Base-by-base conservation (phyloP, 2,329 filamentous ascomycete species). In the Ophiostoma sp. region DNA sequence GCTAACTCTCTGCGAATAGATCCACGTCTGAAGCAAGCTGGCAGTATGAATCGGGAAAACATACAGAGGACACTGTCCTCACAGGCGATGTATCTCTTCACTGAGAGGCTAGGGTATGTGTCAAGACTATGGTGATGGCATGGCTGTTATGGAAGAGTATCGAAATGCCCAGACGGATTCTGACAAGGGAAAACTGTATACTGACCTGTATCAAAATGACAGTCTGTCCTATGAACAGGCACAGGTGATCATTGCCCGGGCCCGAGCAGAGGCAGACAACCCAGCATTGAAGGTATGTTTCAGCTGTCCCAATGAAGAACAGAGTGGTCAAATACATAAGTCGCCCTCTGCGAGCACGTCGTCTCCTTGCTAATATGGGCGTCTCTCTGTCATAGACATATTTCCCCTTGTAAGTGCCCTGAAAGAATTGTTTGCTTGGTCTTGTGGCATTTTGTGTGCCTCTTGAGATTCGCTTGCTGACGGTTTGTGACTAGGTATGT, bases 161-260 rank as follows among this genome's bases (percentile, higher is more conserved):
- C 17, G 3, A 35, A 10, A n/a, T 36, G 27, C n/a, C 33, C 4
- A 33, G 23, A 20, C 4, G 11, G 6, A 27, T 2, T 27, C 11
- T 33, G 13, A 13, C 27, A 4, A 33, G 27, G 17, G 27, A 11
- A 8, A 2, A n/a, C 8, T 17, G 17, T 23, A 23, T 39, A 23
- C 62, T 65, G 15, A 65, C 60, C 60, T 36, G 23, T 3, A n/a
- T n/a, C 4, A 10, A 62, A 57, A 41, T 54, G 31, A 4, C 72
- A 88, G 87, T 23, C 87, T 88, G 84, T 76, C 84, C 0, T 78
- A 84, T 33, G 81, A 83, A n/a, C 84, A 88, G 68, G 86, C 87
- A 54, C 83, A 88, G 69, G 77, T 84, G 44, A 78, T 89, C 52
- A 81, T 88, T 66, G 83, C 84, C 57, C 82, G 86, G 75, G 85